phyloP scores from a whole-genome alignment of 2,329 filamentous ascomycete species.

The Byssothecium circinans region DNA sequence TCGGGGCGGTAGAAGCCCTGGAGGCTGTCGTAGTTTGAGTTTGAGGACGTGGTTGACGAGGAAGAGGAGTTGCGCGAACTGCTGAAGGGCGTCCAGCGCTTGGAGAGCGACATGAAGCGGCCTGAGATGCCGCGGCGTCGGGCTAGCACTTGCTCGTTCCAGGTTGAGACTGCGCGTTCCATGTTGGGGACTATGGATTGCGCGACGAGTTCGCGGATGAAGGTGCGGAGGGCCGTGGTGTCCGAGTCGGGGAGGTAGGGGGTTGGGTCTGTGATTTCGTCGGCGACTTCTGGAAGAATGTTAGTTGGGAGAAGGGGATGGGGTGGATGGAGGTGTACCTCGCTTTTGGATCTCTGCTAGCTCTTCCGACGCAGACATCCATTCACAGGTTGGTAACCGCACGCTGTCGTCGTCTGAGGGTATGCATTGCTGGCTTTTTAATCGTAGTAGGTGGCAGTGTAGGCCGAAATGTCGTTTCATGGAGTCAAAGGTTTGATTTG shows the following conservation, averaged over 20 bases:
- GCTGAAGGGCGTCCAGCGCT: constrained; percentile 84
- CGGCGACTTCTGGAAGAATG: constrained; percentile 57
- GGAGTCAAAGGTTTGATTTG: constrained; percentile 88
- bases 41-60: constrained; percentile 51
- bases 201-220: constrained; percentile 91
- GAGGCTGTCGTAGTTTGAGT: constrained; percentile 74
- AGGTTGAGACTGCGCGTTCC: constrained; percentile 86
- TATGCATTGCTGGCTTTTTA: constrained; percentile 82
- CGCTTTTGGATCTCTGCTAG: constrained; percentile 70
- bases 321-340: constrained; percentile 44
- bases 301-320: constrained; percentile 9
- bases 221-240: constrained; percentile 80
- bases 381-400: constrained; percentile 78
- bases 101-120: constrained; percentile 90
- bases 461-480: constrained; percentile 99
- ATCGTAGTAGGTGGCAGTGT: constrained; percentile 86
- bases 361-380: constrained; percentile 87
- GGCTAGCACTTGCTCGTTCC: constrained; percentile 97
- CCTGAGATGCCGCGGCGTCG: constrained; percentile 84
- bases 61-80: constrained; percentile 62
- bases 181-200: constrained; percentile 95
- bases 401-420: constrained; percentile 91
- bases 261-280: constrained; percentile 70
- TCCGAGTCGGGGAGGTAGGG: constrained; percentile 91
- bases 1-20: constrained; percentile 84